Evolutionary conservation across 768 basidiomycete species (phyloP).

Genomic region (Hemileccinum impolitum): DNA sequence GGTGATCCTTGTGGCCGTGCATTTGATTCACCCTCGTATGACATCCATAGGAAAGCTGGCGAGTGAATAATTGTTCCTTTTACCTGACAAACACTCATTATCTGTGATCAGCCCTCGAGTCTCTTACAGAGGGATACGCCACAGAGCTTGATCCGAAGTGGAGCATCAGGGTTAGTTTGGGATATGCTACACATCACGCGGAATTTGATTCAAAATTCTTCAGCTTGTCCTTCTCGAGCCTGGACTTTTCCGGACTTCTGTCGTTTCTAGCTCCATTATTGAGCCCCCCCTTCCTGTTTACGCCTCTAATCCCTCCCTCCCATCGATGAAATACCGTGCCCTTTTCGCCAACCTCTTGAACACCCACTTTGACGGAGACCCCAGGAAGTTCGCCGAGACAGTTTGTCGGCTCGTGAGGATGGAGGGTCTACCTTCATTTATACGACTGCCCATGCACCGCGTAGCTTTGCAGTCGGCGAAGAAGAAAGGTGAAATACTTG

Average conservation of each 20-base stretch:
- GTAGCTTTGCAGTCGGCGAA: constrained; percentile 20
- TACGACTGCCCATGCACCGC: constrained; percentile 23
- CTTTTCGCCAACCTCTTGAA: constrained; percentile 15
- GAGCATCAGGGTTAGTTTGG: constrained; percentile 32
- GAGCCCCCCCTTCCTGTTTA: constrained; percentile 18
- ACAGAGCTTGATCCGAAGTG: constrained; percentile 34
- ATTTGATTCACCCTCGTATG: background rate
- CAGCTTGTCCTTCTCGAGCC: constrained; percentile 24
- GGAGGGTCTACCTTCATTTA: constrained; percentile 15
- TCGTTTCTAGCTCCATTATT: constrained; percentile 1
- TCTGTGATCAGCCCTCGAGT: constrained; percentile 30
- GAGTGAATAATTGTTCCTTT: background rate
- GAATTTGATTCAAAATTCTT: background rate
- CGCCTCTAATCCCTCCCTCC: constrained; percentile 25
- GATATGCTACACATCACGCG: no score
- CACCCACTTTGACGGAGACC: constrained; percentile 23
- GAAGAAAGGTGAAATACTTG: constrained; percentile 17
- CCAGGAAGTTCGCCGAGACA: constrained; percentile 20
- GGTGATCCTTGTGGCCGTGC: background rate
- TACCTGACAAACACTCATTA: background rate
- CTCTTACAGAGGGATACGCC: constrained; percentile 28
- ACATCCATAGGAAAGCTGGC: constrained; percentile 18
- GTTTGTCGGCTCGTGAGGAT: constrained; percentile 15
- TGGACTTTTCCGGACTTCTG: constrained; percentile 24
- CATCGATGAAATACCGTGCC: constrained; percentile 21